Evolutionary conservation across 2,329 filamentous ascomycete genomes (phyloP).

Genomic region (Cercospora sp.): DNA sequence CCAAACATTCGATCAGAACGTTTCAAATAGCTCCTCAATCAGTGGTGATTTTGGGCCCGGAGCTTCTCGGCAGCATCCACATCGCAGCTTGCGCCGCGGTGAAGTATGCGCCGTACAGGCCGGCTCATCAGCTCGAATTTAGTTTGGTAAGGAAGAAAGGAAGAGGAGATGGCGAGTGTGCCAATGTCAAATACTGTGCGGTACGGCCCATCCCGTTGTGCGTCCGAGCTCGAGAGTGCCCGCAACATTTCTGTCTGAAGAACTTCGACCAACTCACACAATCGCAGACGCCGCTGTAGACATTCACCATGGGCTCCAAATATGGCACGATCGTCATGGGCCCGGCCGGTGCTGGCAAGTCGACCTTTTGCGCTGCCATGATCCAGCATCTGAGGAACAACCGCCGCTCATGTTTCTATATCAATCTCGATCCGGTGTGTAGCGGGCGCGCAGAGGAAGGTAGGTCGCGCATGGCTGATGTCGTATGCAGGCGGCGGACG

Average conservation of each 20-base stretch:
- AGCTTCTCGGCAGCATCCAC: slow-evolving; percentile 53
- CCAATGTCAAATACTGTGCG: neutral
- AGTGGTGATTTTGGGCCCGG: slow-evolving; percentile 49
- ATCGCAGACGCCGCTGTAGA: neutral
- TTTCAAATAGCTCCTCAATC: slow-evolving; percentile 46
- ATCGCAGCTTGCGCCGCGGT: slow-evolving; percentile 32
- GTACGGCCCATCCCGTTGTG: neutral
- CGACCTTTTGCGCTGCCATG: slow-evolving; percentile 90
- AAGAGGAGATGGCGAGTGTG: slow-evolving; percentile 20
- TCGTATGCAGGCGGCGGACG: slow-evolving; percentile 73
- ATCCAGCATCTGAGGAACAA: slow-evolving; percentile 91
- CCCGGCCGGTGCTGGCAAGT: slow-evolving; percentile 95
- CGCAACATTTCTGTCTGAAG: neutral
- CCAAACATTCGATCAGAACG: slow-evolving; percentile 50
- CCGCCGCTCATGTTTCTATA: slow-evolving; percentile 92
- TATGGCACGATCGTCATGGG: slow-evolving; percentile 95
- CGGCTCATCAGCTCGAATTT: slow-evolving; percentile 76
- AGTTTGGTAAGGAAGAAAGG: slow-evolving; percentile 66
- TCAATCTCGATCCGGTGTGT: slow-evolving; percentile 73
- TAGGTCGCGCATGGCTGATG: slow-evolving; percentile 15
- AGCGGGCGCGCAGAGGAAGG: neutral
- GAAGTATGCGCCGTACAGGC: slow-evolving; percentile 54
- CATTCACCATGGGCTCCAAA: slow-evolving; percentile 54
- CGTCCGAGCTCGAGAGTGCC: neutral
- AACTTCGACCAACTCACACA: neutral